These are phyloP conservation scores for Thoreauomyces humboldtii DNA, from an alignment of 192 early-diverging fungal species.

Conservation along the genomic window DNA sequence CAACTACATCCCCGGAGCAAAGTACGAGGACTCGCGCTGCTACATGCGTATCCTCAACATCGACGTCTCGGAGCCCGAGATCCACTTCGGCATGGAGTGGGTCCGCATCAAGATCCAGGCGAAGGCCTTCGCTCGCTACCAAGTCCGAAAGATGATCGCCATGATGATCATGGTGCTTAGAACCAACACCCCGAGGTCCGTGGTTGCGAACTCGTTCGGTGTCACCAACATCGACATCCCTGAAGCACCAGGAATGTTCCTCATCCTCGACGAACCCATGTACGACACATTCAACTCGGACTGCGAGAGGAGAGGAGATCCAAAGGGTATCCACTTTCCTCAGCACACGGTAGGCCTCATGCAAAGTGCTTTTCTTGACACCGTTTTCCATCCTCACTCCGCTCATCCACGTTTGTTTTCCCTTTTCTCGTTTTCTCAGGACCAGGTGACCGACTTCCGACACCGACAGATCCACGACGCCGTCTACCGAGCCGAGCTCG, in stretches of 20 bases:
- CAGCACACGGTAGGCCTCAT: constrained; percentile 6
- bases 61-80: constrained; percentile 41
- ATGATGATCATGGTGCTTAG: constrained; percentile 82
- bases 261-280: constrained; percentile 68
- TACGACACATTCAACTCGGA: constrained; percentile 37
- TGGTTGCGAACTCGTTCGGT: constrained; percentile 71
- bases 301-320: constrained; percentile 13
- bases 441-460: constrained; percentile 15
- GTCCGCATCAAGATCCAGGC: constrained; percentile 90
- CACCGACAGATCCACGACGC: constrained; percentile 28
- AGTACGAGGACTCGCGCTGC: constrained; percentile 62
- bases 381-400: background rate
- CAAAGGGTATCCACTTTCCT: constrained; percentile 13
- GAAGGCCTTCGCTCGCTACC: constrained; percentile 98
- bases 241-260: constrained; percentile 87
- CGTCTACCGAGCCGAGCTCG: constrained; percentile 24
- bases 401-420: background rate
- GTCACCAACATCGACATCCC: constrained; percentile 86
- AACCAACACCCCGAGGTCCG: constrained; percentile 62
- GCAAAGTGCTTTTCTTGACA: background rate
- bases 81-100: constrained; percentile 74
- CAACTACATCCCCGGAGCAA: constrained; percentile 89
- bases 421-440: background rate
- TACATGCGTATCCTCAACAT: constrained; percentile 33
- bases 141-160: constrained; percentile 99